Base-by-base conservation (phyloP, 1,284 basidiomycete species). In the Rhodotorula glutinis region DNA sequence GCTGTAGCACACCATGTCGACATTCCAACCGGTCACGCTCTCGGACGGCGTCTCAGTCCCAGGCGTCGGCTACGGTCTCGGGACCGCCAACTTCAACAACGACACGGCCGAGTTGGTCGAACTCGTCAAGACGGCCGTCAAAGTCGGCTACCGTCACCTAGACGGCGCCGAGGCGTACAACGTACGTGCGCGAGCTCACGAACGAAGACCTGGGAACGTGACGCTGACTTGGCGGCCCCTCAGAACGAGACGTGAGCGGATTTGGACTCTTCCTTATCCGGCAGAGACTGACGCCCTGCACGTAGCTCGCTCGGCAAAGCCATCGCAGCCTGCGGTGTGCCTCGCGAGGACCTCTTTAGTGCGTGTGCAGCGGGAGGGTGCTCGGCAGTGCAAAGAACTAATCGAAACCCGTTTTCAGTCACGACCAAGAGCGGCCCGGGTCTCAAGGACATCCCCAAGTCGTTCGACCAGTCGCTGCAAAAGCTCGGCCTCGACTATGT, bases 401-500 rank as follows among this genome's bases (percentile, higher is more conserved):
- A 38, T 38, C 11, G 33, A 5, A 7, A 11, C 33, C 11, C 33
- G 5, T 38, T 7, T 11, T 38, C 59, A 73, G 69, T 73, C 43
- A 72, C 70, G 4, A 67, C 72, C 13, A 73, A 73, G 52, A 27
- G 53, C 4, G 70, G 67, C 10, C 14, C 67, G 1, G 70, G 70
- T 3, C 40, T 73, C n/a, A 69, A 63, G 38, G 70, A 70, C 43
- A 61, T 67, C 33, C 54, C 47, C 7, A 44, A 54, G 8, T 57
- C 60, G 2, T 60, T 65, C 13, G 62, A 63, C 41, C 27, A 51
- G 17, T 58, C 59, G 49, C 44, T 73, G 16, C 41, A 66, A 41
- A 60, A 86, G 77, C 81, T 93, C 9, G 82, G 82, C 43, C 60
- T 86, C 53, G 82, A 86, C 61, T 86, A 89, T 63, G 88, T 93